These are phyloP conservation scores for Volvox reticuliferus DNA, from an alignment of 139 green algal species.

Conservation along the genomic window DNA sequence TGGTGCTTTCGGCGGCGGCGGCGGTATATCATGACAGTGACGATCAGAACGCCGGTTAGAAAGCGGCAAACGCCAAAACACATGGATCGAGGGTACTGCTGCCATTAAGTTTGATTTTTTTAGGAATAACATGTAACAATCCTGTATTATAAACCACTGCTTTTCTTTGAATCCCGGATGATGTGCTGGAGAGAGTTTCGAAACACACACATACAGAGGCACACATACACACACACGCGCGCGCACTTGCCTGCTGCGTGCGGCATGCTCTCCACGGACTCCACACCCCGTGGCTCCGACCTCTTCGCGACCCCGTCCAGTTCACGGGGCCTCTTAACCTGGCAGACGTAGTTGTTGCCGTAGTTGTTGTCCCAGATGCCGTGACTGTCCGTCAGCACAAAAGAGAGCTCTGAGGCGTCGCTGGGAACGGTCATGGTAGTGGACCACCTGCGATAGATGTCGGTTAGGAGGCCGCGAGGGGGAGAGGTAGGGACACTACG, in stretches of 20 bases:
- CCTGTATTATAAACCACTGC: too few species aligned
- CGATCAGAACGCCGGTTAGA: too few species aligned
- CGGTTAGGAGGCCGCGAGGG: background rate
- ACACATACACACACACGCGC: background rate
- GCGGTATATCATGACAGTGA: too few species aligned
- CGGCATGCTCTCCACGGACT: constrained; percentile 31
- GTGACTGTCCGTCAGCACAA: constrained; percentile 56
- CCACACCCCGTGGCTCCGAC: constrained; percentile 20
- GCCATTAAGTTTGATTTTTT: too few species aligned
- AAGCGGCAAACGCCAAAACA: too few species aligned
- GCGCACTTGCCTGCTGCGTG: constrained; percentile 10
- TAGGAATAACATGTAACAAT: too few species aligned
- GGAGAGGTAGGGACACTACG: background rate
- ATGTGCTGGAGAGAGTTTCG: too few species aligned
- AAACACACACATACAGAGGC: too few species aligned
- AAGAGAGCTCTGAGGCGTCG: constrained; percentile 51
- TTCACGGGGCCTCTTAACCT: background rate
- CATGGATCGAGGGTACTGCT: too few species aligned
- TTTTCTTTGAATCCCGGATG: too few species aligned
- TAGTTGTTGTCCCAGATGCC: constrained; percentile 62
- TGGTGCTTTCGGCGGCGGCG: too few species aligned
- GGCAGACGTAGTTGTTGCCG: constrained; percentile 54
- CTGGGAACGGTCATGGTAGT: constrained; percentile 19
- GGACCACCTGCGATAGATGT: constrained; percentile 24
- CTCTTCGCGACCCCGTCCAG: background rate